phyloP scores from a whole-genome alignment of 495 filamentous ascomycete species.

The Clavariopsis aquatica region DNA sequence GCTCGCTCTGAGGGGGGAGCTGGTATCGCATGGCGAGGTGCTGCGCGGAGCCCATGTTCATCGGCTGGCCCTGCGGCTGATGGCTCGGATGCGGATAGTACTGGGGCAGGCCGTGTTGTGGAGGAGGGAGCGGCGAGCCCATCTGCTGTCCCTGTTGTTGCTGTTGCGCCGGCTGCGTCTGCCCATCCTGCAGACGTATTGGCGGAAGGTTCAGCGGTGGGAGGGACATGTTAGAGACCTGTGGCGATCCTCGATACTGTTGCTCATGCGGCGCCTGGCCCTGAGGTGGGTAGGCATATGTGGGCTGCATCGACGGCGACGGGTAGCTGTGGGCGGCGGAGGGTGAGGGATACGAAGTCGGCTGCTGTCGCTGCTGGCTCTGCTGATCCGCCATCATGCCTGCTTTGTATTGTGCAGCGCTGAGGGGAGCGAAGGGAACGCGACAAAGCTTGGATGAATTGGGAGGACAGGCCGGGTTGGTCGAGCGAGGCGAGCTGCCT shows the following conservation, averaged over 20 bases:
- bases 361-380: constrained; percentile 36
- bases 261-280: constrained; percentile 49
- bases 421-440: neutral
- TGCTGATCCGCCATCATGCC: constrained; percentile 29
- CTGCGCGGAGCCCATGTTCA: constrained; percentile 46
- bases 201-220: constrained; percentile 64
- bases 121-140: constrained; percentile 44
- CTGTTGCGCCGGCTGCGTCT: constrained; percentile 40
- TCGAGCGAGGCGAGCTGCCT: constrained; percentile 1
- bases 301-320: constrained; percentile 54
- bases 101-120: constrained; percentile 42
- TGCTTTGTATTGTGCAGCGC: constrained; percentile 14
- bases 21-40: constrained; percentile 61
- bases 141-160: constrained; percentile 42
- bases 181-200: constrained; percentile 55
- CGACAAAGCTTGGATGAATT: constrained; percentile 3
- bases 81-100: constrained; percentile 42
- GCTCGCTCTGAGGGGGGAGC: constrained; percentile 54
- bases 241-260: constrained; percentile 55
- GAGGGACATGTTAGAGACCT: constrained; percentile 51
- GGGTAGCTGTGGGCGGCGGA: constrained; percentile 51
- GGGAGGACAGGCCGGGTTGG: neutral
- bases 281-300: constrained; percentile 59
- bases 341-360: constrained; percentile 57
- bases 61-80: constrained; percentile 44